These are phyloP conservation scores for Podila minutissima DNA, from an alignment of 192 early-diverging fungal species.

Conservation along the genomic window DNA sequence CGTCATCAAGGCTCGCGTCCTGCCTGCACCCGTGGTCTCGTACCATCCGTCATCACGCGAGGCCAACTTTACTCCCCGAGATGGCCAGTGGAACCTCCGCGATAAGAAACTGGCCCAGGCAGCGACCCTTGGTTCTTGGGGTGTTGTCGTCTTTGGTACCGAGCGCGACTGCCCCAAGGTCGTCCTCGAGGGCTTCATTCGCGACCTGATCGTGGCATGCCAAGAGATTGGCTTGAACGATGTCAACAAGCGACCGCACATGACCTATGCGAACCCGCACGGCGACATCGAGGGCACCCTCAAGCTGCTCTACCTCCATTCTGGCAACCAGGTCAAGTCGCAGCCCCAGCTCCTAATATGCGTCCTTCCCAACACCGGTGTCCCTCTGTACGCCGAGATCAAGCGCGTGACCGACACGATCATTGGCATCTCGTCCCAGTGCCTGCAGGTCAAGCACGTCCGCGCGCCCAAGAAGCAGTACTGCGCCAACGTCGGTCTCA, in stretches of 20 bases:
- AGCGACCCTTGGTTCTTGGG: constrained; percentile 78
- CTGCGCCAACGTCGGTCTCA: constrained; percentile 95
- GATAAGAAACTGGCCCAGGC: constrained; percentile 81
- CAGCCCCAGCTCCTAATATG: constrained; percentile 88
- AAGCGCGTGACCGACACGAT: constrained; percentile 93
- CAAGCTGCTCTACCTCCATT: constrained; percentile 73
- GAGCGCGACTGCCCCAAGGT: constrained; percentile 60
- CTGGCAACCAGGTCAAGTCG: constrained; percentile 70
- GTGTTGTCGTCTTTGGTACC: constrained; percentile 80
- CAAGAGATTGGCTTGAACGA: constrained; percentile 76
- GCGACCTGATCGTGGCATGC: constrained; percentile 74
- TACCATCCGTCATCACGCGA: constrained; percentile 64
- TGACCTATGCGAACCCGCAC: constrained; percentile 64
- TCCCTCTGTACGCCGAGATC: constrained; percentile 84
- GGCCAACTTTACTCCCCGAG: constrained; percentile 59
- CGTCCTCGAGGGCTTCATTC: constrained; percentile 77
- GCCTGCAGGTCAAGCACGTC: constrained; percentile 87
- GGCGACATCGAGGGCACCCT: constrained; percentile 79
- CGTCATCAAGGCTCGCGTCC: constrained; percentile 77
- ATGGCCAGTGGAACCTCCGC: constrained; percentile 90
- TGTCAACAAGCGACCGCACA: constrained; percentile 56
- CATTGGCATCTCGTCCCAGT: constrained; percentile 92
- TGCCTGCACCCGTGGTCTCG: constrained; percentile 79
- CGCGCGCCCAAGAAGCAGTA: constrained; percentile 86
- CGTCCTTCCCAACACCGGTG: constrained; percentile 83